A percentile compares a stretch with the other conserved stretches of the same genome.
phyloP scores from a whole-genome alignment of 2,329 filamentous ascomycete species.

The Paracamarosporium sp. region DNA sequence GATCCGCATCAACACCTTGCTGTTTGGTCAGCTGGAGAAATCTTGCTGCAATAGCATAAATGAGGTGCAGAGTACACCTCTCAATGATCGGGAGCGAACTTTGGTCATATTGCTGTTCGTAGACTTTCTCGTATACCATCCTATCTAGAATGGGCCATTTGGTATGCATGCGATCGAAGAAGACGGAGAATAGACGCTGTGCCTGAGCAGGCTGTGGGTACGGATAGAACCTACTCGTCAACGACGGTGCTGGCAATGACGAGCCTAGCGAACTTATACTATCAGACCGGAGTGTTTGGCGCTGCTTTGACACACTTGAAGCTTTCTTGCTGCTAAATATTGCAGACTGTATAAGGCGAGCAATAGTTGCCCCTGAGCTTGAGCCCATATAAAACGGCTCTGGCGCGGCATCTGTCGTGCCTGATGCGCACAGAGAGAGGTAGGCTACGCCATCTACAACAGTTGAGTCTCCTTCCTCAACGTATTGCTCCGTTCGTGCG shows the following conservation, averaged over 20 bases:
- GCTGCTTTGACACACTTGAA: background rate
- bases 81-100: constrained; percentile 27
- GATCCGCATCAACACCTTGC: constrained; percentile 30
- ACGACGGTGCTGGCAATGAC: constrained; percentile 3
- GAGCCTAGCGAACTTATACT: constrained; percentile 16
- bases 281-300: constrained; percentile 14
- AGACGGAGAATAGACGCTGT: constrained; percentile 29
- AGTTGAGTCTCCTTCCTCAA: constrained; percentile 29
- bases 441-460: constrained; percentile 36
- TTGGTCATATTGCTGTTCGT: constrained; percentile 26
- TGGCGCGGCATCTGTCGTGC: constrained; percentile 27
- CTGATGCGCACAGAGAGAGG: constrained; percentile 34
- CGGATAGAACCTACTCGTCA: background rate
- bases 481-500: constrained; percentile 14
- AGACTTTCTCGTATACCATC: constrained; percentile 27
- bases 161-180: constrained; percentile 34
- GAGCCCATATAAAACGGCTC: constrained; percentile 37
- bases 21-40: constrained; percentile 31
- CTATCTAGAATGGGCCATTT: constrained; percentile 34
- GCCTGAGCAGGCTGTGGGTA: constrained; percentile 24
- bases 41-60: constrained; percentile 35
- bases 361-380: constrained; percentile 36
- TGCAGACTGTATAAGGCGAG: constrained; percentile 32
- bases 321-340: constrained; percentile 24
- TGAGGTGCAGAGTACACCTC: constrained; percentile 29